Evolutionary conservation across 2,329 filamentous ascomycete genomes (phyloP).

Genomic region (Penicillium sp.): DNA sequence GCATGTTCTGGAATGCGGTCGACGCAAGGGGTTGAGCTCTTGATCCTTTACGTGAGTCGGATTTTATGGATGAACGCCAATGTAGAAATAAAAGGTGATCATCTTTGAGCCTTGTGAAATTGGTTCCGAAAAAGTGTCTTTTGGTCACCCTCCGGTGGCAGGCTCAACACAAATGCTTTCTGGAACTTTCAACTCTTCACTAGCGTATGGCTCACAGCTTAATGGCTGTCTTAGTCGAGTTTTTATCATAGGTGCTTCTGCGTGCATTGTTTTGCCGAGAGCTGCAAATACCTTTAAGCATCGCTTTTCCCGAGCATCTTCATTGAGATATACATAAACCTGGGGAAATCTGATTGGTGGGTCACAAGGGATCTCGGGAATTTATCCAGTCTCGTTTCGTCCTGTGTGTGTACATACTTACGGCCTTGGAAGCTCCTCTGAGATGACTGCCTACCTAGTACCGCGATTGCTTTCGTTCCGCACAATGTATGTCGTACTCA

Average conservation of each 20-base stretch:
- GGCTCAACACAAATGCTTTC: background rate
- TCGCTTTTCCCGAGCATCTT: background rate
- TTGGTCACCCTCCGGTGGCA: background rate
- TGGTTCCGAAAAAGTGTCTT: background rate
- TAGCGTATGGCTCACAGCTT: background rate
- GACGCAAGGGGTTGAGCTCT: slow-evolving; percentile 1
- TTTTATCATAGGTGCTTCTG: background rate
- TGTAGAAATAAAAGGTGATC: background rate
- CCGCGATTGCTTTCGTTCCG: too few species aligned
- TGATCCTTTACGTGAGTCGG: background rate
- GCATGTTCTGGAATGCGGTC: slow-evolving; percentile 6
- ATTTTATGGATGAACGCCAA: background rate
- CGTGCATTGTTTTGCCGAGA: background rate
- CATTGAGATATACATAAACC: background rate
- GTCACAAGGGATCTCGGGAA: background rate
- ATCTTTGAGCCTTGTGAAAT: background rate
- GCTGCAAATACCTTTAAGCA: background rate
- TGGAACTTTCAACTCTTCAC: background rate
- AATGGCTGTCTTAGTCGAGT: background rate
- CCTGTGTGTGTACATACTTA: too few species aligned
- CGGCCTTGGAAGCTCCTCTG: too few species aligned
- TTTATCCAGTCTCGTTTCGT: too few species aligned
- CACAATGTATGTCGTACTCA: too few species aligned
- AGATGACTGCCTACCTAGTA: background rate
- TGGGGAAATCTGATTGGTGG: background rate